Percentiles rank a stretch among this genome's conserved stretches.
Evolutionary conservation across 2,329 filamentous ascomycete species (phyloP).

Genomic region (Reticulascus tulasneorum): DNA sequence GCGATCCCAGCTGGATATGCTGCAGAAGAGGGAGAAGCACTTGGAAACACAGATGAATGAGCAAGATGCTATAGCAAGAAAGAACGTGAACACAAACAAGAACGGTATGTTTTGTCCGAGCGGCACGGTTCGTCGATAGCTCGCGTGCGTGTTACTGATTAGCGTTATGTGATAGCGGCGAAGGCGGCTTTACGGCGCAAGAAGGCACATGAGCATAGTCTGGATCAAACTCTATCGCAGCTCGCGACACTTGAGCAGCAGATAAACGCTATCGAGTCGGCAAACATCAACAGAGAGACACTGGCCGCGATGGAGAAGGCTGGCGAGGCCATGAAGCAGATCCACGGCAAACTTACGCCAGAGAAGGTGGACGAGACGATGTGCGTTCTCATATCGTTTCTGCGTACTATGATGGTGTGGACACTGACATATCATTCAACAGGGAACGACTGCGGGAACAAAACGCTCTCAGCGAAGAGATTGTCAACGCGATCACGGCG

Average conservation of each 20-base stretch:
- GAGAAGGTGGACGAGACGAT: conserved; percentile 95
- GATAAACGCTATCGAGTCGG: conserved; percentile 94
- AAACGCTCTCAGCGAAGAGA: conserved; percentile 90
- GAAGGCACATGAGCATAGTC: conserved; percentile 87
- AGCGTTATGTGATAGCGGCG: conserved; percentile 57
- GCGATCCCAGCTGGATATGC: conserved; percentile 89
- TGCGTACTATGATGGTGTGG: not conserved
- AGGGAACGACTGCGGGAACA: conserved; percentile 91
- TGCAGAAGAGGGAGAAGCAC: conserved; percentile 93
- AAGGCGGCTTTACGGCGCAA: conserved; percentile 88
- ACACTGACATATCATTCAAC: conserved; percentile 12
- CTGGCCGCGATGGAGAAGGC: conserved; percentile 91
- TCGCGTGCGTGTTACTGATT: conserved; percentile 7
- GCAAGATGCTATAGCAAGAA: conserved; percentile 82
- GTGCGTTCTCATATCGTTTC: conserved; percentile 48
- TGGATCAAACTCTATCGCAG: conserved; percentile 86
- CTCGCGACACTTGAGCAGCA: conserved; percentile 92
- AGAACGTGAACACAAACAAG: conserved; percentile 87
- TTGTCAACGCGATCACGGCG: conserved; percentile 77
- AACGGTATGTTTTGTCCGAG: conserved; percentile 61
- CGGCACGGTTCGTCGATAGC: not conserved
- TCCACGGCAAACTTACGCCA: conserved; percentile 84
- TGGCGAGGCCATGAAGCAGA: conserved; percentile 84
- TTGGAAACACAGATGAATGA: conserved; percentile 89
- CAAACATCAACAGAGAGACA: conserved; percentile 98